Evolutionary conservation across 176 grass and related monocot species (phyloP), one percentile per base, ranked within the genome.

Genomic region (Musa troglodytarum): DNA sequence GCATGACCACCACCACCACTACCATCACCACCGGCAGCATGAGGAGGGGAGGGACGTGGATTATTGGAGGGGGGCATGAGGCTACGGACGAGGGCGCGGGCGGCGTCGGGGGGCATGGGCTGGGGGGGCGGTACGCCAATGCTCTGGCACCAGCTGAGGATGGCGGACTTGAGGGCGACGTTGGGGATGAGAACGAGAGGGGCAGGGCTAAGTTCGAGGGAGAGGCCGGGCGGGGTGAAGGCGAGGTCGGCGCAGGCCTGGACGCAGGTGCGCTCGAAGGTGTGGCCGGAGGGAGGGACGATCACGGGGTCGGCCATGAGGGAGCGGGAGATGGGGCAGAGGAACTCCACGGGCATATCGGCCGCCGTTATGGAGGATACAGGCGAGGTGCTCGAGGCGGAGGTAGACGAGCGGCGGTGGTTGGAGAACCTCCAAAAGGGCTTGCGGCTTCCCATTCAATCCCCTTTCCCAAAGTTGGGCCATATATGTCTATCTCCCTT

Each of bases 71-170:
- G 63, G 78, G 78, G 17, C 34, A 77, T 68, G 50, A 81, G 68
- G 58, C 68, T n/a, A 24, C 52, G 74, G 12, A 92, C 87, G 19
- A 85, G 77, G 64, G 71, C 87, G 6, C 83, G 24, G 0, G 74
- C 85, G 13, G 74, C 89, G 11, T 80, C 85, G 0, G 8, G 9
- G 0, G 83, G 78, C 76, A 82, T 74, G 49, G 67, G 82, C 15
- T 25, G 1, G 0, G 93, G 93, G 22, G 15, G 1, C 0, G 71
- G 76, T 53, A 78, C 58, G 0, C 87, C 87, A 25, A 70, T 24
- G 29, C 84, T 79, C 17, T 51, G 58, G 81, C 89, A 96, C 93
- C 93, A 96, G 17, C 74, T 73, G 8, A 86, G 61, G 70, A 96
- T 96, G 51, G 89, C 85, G 11, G 83, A 80, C 81, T 74, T 89